These are phyloP conservation scores for Adansonia grandidieri DNA, from an alignment of 441 rosid genomes.

Conservation along the genomic window DNA sequence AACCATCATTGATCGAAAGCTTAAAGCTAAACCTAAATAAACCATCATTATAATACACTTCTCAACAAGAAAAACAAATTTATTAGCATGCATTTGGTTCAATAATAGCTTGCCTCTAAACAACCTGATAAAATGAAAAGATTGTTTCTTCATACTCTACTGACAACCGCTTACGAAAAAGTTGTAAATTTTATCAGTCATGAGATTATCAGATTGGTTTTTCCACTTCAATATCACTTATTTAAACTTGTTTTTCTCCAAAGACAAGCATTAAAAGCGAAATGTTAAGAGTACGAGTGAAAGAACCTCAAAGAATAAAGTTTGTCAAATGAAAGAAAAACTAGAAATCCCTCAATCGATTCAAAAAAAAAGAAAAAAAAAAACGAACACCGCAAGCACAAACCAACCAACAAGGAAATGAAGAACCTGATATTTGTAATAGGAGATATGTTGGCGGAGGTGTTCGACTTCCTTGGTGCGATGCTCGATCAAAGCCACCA, in stretches of 20 bases:
- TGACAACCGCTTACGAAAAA: background rate
- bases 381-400: background rate
- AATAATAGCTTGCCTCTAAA: background rate
- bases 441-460: conserved; percentile 59
- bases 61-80: background rate
- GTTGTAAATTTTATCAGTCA: background rate
- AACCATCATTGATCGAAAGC: background rate
- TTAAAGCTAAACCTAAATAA: no score
- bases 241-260: background rate
- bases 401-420: background rate
- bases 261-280: background rate
- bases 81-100: background rate
- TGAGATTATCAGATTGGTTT: background rate
- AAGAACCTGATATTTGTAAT: conserved; percentile 74
- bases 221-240: conserved; percentile 8
- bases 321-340: background rate
- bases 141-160: background rate
- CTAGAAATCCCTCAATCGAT: background rate
- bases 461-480: conserved; percentile 73
- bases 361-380: background rate
- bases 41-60: background rate
- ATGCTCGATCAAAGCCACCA: conserved; percentile 76
- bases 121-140: background rate
- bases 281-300: background rate
- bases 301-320: conserved; percentile 5